Conservation (phyloP, 352 stramenopile genomes). For the Globisporangium alternatum region DNA sequence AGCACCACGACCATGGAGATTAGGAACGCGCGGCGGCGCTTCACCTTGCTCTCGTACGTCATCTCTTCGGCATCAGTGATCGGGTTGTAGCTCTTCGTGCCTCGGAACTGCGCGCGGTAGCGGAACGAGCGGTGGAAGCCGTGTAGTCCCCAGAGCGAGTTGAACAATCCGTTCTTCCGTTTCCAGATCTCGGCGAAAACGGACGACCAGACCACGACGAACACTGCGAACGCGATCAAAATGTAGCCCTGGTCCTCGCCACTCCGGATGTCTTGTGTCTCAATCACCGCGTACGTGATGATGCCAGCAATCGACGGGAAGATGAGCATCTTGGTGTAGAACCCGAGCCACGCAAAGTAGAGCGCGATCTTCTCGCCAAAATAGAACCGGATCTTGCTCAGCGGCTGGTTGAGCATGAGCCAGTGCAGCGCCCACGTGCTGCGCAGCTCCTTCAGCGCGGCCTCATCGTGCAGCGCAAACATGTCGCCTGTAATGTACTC, state of each 20-base stretch:
- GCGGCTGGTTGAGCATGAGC: slow-evolving; percentile 74
- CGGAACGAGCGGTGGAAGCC: slow-evolving; percentile 67
- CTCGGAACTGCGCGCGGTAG: slow-evolving; percentile 85
- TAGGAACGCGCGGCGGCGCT: slow-evolving; percentile 48
- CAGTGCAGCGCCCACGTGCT: slow-evolving; percentile 72
- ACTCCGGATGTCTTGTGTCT: slow-evolving; percentile 36
- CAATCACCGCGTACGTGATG: slow-evolving; percentile 66
- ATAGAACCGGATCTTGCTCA: slow-evolving; percentile 89
- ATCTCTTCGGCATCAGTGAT: slow-evolving; percentile 61
- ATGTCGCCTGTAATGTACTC: slow-evolving; percentile 62
- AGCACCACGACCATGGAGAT: slow-evolving; percentile 65
- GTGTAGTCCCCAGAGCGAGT: slow-evolving; percentile 81
- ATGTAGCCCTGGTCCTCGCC: slow-evolving; percentile 62
- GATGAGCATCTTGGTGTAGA: slow-evolving; percentile 92
- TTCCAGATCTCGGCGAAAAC: slow-evolving; percentile 89
- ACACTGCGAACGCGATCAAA: slow-evolving; percentile 72
- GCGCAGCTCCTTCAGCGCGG: slow-evolving; percentile 68
- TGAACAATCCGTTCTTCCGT: slow-evolving; percentile 81
- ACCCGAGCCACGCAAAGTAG: slow-evolving; percentile 92
- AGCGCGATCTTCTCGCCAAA: slow-evolving; percentile 90
- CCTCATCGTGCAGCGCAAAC: slow-evolving; percentile 86
- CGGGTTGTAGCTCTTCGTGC: slow-evolving; percentile 69
- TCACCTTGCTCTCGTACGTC: slow-evolving; percentile 61
- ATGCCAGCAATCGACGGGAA: slow-evolving; percentile 76
- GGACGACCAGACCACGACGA: slow-evolving; percentile 87